Conservation (phyloP, 139 green algal genomes). For the Diplosphaera chodatii region DNA sequence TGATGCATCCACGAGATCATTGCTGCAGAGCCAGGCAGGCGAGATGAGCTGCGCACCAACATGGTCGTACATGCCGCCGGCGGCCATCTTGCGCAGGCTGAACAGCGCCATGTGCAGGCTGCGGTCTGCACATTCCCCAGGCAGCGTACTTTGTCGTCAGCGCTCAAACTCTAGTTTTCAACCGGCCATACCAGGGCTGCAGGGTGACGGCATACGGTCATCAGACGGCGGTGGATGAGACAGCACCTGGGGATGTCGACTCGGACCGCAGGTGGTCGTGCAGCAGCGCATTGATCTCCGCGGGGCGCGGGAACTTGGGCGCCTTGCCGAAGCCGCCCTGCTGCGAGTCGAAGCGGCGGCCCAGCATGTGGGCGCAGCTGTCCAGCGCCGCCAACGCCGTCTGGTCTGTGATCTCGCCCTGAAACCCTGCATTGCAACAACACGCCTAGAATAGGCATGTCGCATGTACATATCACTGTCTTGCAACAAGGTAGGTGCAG, state of each 20-base stretch:
- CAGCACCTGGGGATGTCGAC: neutral
- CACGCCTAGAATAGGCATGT: no score
- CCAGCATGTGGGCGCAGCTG: constrained; percentile 33
- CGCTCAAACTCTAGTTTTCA: no score
- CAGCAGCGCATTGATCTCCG: constrained; percentile 73
- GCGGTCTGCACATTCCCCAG: constrained; percentile 4
- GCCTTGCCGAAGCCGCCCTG: constrained; percentile 73
- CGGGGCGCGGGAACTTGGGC: constrained; percentile 85
- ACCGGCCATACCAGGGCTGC: no score
- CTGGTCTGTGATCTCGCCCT: constrained; percentile 6
- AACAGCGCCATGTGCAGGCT: constrained; percentile 47
- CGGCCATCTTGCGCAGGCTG: constrained; percentile 65
- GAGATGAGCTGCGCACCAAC: constrained; percentile 48
- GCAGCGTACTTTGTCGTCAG: no score
- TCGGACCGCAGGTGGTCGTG: constrained; percentile 19
- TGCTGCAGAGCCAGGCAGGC: no score
- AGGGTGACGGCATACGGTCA: no score
- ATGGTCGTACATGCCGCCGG: constrained; percentile 79
- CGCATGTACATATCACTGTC: no score
- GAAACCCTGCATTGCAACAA: neutral
- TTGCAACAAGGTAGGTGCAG: no score
- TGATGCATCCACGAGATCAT: no score
- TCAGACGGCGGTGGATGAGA: neutral
- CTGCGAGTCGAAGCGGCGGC: constrained; percentile 48
- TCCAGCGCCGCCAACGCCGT: constrained; percentile 15